These are phyloP conservation scores for Lojkania enalia DNA, from an alignment of 2,329 filamentous ascomycete species.

Conservation along the genomic window DNA sequence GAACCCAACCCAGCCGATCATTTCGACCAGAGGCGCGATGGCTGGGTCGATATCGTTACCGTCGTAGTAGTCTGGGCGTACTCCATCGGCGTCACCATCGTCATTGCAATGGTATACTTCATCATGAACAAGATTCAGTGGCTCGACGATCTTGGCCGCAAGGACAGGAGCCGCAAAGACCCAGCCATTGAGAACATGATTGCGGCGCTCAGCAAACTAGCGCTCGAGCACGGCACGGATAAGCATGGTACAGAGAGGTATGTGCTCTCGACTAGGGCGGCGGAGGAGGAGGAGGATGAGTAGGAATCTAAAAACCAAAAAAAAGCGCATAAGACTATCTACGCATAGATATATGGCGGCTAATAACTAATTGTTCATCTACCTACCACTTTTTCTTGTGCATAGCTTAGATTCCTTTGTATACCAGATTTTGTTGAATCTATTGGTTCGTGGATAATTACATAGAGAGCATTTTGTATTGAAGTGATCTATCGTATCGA, in stretches of 20 bases:
- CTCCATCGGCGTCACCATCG: conserved; percentile 67
- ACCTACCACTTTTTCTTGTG: too few species aligned
- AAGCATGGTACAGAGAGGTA: conserved; percentile 52
- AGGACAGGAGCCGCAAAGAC: conserved; percentile 64
- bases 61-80: conserved; percentile 67
- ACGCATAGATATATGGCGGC: too few species aligned
- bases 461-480: too few species aligned
- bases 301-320: conserved; percentile 29
- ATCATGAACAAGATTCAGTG: conserved; percentile 61
- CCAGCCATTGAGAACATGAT: conserved; percentile 69
- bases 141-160: conserved; percentile 66
- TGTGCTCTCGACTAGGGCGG: conserved; percentile 49
- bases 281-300: conserved; percentile 54
- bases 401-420: too few species aligned
- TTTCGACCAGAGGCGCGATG: conserved; percentile 50
- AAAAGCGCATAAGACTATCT: too few species aligned
- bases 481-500: too few species aligned
- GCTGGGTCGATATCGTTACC: conserved; percentile 65
- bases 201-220: conserved; percentile 65
- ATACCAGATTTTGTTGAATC: too few species aligned
- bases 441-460: too few species aligned
- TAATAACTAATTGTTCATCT: too few species aligned
- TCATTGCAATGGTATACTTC: conserved; percentile 68
- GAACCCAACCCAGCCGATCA: conserved; percentile 46
- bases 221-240: conserved; percentile 61